Base-by-base conservation (phyloP, 129 eudicot species). In the Ambrosia trifida region DNA sequence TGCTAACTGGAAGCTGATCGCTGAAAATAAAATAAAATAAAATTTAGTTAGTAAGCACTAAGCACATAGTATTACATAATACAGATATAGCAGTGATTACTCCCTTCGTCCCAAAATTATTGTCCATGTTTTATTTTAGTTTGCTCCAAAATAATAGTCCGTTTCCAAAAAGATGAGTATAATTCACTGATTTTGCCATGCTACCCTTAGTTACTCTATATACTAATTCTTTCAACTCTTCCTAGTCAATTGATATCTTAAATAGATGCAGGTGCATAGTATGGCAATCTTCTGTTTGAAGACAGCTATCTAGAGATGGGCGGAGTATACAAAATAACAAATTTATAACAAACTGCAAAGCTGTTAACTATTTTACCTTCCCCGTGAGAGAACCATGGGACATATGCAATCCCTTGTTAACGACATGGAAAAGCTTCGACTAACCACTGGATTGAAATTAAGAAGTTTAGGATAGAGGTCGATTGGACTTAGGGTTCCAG, bases 401-500 rank as follows among this genome's bases (percentile, higher is more conserved):
- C 99, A 95, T 72, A 95, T 95, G 82, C 99, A 95, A 79, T 95
- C 96, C 85, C 99, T 87, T 41, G 99, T 95, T 81, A 95, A 84
- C 69, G 99, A 95, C 97, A 95, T 95, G 46, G 93, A 87, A 70
- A 95, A 95, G 80, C 99, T 95, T 74, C 97, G 87, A 75, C 94
- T 95, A 74, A 95, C 97, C 36, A 95, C 99, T 11, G 99, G 97
- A 86, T 90, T 95, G 76, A 95, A 95, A 79, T 90, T 90, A 13
- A 95, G 94, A 77, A 95, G 97, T 20, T 96, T 94, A 54, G 99
- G 99, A 70, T 95, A 95, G 11, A 95, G 88, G 84, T 95, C 99
- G 35, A 95, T 90, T 49, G 99, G 99, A 79, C 96, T 90, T 17
- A 95, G 80, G 70, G 99, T 95, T 70, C 99, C 99, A 47, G 99